Base-by-base conservation (phyloP, 2,329 filamentous ascomycete genomes). In the Beauveria asiatica region DNA sequence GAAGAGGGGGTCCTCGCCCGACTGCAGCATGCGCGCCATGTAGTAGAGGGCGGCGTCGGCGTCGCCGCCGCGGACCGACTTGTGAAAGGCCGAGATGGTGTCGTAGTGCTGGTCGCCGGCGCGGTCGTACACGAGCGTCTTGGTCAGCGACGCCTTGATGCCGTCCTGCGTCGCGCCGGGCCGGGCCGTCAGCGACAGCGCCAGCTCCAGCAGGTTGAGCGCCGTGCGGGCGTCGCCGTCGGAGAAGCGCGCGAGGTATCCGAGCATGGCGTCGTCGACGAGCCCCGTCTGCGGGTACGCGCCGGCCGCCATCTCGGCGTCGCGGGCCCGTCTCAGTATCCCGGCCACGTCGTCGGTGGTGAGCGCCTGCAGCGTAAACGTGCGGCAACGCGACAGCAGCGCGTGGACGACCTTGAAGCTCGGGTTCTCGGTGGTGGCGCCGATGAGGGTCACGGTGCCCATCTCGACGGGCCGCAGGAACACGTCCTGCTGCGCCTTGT, bases 41-140 rank as follows among this genome's bases (percentile, higher is more conserved):
- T 97, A 99, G 76, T 97, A 99, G 1, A 99, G 81, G 0, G 93
- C 83, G 0, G 93, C 94, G 72, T 97, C 89, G 0, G 93, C 74
- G 68, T 97, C 87, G 59, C 85, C 88, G 45, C 94, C 94, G 50
- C 94, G 88, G 10, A 97, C 87, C 2, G 92, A 92, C 69, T 99
- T 99, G 80, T 97, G 94, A 67, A 97, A 94, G 33, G 94, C 94
- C 1, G 90, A 96, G 68, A 99, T 97, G 57, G 90, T 94, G 70
- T 99, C 93, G 76, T 97, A 99, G 75, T 97, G 94, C 71, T 96
- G 91, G 73, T 99, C 94, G 57, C 94, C 93, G 0, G 89, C 90
- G 59, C 94, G 86, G 73, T 99, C 94, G 74, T 97, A 97, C 16
- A 97, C 92, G 1, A 97, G 79, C 0, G 93, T 97, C 70, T 92